Conservation (phyloP, 1,139 yeast species). For the Lodderomyces pseudojiufengensis region DNA sequence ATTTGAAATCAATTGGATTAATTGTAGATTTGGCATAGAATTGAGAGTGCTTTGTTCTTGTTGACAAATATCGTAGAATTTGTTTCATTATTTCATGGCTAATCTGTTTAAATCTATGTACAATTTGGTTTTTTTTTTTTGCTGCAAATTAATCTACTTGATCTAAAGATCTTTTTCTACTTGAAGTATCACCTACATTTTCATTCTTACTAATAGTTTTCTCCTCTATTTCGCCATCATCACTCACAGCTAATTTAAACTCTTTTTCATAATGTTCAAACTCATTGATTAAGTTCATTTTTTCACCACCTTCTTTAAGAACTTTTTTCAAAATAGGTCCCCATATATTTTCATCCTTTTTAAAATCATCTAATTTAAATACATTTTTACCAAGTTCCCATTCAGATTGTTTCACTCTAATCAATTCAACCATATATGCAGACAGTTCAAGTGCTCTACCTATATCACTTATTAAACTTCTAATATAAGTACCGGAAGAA, state of each 20-base stretch:
- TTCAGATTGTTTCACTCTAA: conserved; percentile 71
- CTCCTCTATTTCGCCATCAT: not conserved
- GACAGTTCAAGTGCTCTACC: conserved; percentile 79
- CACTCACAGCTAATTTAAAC: not conserved
- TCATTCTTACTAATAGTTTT: not conserved
- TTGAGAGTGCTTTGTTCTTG: conserved; percentile 2
- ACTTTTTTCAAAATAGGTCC: conserved; percentile 57
- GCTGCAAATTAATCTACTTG: conserved; percentile 19
- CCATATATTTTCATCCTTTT: conserved; percentile 63
- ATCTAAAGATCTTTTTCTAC: conserved; percentile 25
- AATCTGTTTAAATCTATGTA: not conserved
- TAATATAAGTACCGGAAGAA: conserved; percentile 92
- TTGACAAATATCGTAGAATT: conserved; percentile 3
- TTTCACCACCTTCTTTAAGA: conserved; percentile 29
- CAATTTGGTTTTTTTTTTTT: conserved; percentile 6
- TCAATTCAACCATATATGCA: conserved; percentile 85
- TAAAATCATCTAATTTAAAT: conserved; percentile 63
- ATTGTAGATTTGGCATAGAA: conserved; percentile 18
- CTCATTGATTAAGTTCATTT: conserved; percentile 25
- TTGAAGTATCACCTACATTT: conserved; percentile 7
- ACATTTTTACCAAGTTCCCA: conserved; percentile 77
- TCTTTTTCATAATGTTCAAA: conserved; percentile 15
- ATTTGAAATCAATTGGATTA: conserved; percentile 17
- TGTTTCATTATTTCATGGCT: not conserved
- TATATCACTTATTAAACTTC: conserved; percentile 84